Evolutionary conservation across 2,329 filamentous ascomycete genomes (phyloP).

Genomic region (Ophiocordyceps sinensis): DNA sequence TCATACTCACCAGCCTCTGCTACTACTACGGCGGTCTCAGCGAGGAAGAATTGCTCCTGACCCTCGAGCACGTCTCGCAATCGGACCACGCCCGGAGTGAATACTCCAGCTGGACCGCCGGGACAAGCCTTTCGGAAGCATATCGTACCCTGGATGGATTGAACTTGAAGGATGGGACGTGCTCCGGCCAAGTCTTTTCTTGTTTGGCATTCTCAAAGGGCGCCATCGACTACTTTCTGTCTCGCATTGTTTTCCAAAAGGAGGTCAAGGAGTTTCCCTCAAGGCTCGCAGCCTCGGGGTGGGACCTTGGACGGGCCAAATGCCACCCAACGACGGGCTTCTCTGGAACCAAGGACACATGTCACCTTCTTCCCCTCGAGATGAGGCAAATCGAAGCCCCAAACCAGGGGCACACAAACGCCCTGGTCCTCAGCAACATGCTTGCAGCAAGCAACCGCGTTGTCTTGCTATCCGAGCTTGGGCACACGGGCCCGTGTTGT

Average conservation of each 20-base stretch:
- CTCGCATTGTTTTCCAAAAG: not conserved
- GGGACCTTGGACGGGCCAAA: not conserved
- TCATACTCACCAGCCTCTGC: not conserved
- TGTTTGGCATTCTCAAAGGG: not conserved
- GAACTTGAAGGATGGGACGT: not conserved
- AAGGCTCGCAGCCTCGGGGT: not conserved
- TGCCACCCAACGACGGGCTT: not conserved
- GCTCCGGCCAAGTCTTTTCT: not conserved
- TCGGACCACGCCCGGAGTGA: not conserved
- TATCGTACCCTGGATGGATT: not conserved
- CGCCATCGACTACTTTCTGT: not conserved
- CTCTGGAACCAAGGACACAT: not conserved
- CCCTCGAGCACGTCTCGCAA: not conserved
- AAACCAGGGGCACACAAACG: constrained; percentile 46
- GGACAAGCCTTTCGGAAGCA: not conserved
- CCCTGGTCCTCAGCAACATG: constrained; percentile 44
- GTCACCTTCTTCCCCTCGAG: constrained; percentile 33
- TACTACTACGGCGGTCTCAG: not conserved
- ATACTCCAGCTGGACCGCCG: not conserved
- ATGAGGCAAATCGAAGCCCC: constrained; percentile 39
- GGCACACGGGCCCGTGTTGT: not conserved
- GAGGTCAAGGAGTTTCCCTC: not conserved
- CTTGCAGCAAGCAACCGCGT: constrained; percentile 35
- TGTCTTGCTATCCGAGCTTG: not conserved
- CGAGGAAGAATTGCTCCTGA: not conserved